A percentile compares a stretch with the other conserved stretches of the same genome.
Conservation (phyloP, 2,329 filamentous ascomycete genomes). For the Byssochlamys sp. region DNA sequence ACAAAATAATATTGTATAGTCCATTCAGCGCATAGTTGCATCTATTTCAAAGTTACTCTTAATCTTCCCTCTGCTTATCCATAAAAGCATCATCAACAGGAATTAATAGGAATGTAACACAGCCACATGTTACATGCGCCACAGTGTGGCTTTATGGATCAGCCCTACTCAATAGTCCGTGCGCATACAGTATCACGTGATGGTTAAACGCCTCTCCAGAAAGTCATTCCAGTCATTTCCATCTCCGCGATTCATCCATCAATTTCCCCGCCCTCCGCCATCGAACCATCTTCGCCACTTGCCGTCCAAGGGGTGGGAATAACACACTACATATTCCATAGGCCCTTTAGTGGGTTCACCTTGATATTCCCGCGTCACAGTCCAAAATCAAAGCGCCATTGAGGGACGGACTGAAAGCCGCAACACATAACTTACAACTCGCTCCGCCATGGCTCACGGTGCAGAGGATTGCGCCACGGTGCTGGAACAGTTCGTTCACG, state of each 20-base stretch:
- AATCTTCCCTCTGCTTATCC: too few relatives aligned
- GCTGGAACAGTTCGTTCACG: slow-evolving; percentile 57
- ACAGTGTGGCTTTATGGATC: neutral
- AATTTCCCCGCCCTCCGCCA: neutral
- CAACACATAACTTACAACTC: neutral
- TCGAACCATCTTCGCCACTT: neutral
- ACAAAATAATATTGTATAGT: too few relatives aligned
- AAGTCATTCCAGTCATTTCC: neutral
- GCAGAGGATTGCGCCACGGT: slow-evolving; percentile 55
- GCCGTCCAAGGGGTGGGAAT: neutral
- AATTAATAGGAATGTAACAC: neutral
- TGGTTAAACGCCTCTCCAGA: neutral
- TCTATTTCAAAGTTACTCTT: too few relatives aligned
- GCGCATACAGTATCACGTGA: neutral
- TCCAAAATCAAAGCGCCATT: neutral
- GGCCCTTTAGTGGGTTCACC: neutral
- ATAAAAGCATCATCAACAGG: too few relatives aligned
- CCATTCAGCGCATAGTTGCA: too few relatives aligned
- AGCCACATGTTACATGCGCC: neutral
- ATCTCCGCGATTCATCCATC: neutral
- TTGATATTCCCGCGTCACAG: neutral
- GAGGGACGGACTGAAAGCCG: neutral
- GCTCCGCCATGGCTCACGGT: slow-evolving; percentile 34
- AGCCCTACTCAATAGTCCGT: neutral
- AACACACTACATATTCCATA: neutral